Conservation (phyloP, 2,329 filamentous ascomycete species). For the Colletotrichum salicis region DNA sequence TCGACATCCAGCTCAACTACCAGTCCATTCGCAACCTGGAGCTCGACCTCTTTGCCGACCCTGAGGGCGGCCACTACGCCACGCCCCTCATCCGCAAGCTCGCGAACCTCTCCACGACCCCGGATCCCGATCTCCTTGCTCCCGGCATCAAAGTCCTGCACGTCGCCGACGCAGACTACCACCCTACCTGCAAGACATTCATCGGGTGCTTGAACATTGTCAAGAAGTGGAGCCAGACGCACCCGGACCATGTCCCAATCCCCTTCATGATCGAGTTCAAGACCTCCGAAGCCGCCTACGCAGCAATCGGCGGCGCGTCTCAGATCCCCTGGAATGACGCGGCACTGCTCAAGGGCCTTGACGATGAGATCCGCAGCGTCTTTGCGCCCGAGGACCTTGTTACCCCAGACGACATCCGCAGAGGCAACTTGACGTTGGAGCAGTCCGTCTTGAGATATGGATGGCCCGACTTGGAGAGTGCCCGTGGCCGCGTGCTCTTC, state of each 20-base stretch:
- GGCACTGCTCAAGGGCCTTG: conserved; percentile 53
- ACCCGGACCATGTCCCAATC: conserved; percentile 57
- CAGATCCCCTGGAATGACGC: conserved; percentile 55
- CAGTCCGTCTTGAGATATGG: conserved; percentile 55
- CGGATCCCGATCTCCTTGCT: conserved; percentile 50
- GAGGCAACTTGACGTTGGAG: conserved; percentile 54
- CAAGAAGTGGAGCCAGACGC: conserved; percentile 54
- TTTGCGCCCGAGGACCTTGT: conserved; percentile 54
- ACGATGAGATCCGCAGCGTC: conserved; percentile 58
- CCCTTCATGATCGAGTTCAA: conserved; percentile 62
- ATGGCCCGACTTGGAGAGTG: conserved; percentile 58
- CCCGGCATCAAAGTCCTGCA: conserved; percentile 62
- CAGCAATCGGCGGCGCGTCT: conserved; percentile 46
- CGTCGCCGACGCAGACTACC: conserved; percentile 60
- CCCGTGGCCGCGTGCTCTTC: conserved; percentile 59
- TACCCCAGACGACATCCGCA: conserved; percentile 57
- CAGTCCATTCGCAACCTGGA: conserved; percentile 59
- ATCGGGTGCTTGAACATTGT: conserved; percentile 54
- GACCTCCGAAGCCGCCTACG: conserved; percentile 41
- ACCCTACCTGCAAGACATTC: conserved; percentile 58
- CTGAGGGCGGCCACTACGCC: conserved; percentile 58
- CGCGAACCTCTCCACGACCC: conserved; percentile 50
- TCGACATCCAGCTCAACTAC: conserved; percentile 55
- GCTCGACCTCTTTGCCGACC: conserved; percentile 60
- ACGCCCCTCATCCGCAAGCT: conserved; percentile 54